phyloP scores from a whole-genome alignment of 2,329 filamentous ascomycete genomes.

The Pyrenochaeta sp. region DNA sequence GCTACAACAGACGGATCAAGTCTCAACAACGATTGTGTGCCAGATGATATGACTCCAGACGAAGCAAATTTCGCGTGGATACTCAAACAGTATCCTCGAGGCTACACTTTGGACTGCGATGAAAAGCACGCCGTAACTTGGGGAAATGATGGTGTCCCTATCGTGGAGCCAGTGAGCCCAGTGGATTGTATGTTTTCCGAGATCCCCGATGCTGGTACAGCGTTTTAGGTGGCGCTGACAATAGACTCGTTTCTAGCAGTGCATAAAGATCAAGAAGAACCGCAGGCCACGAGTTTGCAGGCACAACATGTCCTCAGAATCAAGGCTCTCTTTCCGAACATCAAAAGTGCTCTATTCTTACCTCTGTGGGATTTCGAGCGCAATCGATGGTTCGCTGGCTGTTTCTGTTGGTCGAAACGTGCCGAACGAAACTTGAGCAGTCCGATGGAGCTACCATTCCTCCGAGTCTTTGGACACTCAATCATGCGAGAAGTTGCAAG shows the following conservation, averaged over 20 bases:
- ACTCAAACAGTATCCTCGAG: conserved; percentile 11
- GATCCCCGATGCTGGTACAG: too few relatives aligned
- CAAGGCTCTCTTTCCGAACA: conserved; percentile 56
- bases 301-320: conserved; percentile 27
- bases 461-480: conserved; percentile 47
- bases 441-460: conserved; percentile 26
- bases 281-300: neutral
- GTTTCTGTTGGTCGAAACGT: conserved; percentile 31
- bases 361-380: conserved; percentile 41
- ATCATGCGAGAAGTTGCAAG: conserved; percentile 63
- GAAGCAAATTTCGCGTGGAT: conserved; percentile 12
- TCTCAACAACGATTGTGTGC: conserved; percentile 2
- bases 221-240: too few relatives aligned
- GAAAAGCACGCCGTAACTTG: neutral
- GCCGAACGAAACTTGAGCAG: conserved; percentile 22
- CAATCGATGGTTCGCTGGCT: conserved; percentile 34
- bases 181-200: neutral
- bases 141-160: neutral
- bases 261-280: neutral
- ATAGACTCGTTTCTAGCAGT: too few relatives aligned
- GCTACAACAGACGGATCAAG: conserved; percentile 10
- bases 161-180: neutral
- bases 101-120: conserved; percentile 11
- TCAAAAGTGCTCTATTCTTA: conserved; percentile 33
- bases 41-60: conserved; percentile 6